A percentile compares a stretch with the other conserved stretches of the same genome.
These are phyloP conservation scores for Buxus sempervirens DNA, from an alignment of 164 flowering plant species.

Conservation along the genomic window DNA sequence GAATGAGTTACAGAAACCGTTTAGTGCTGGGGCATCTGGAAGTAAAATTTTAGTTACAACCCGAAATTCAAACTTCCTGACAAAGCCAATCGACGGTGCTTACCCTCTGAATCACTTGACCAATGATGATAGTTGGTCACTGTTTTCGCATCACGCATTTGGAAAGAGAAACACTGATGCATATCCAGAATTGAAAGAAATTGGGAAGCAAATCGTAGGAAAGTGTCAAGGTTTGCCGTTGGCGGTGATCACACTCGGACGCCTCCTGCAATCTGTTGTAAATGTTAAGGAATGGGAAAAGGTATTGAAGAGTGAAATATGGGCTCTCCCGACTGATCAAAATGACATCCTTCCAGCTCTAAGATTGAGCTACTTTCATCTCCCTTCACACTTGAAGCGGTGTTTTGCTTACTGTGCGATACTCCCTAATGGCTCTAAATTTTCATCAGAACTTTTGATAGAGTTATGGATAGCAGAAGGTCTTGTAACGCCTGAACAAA, in stretches of 20 bases:
- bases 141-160: conserved; percentile 27
- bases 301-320: conserved; percentile 15
- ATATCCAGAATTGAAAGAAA: background rate
- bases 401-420: conserved; percentile 32
- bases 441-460: conserved; percentile 5
- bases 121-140: conserved; percentile 21
- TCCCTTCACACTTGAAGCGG: conserved; percentile 22
- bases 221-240: conserved; percentile 35
- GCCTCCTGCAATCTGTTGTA: conserved; percentile 11
- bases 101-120: conserved; percentile 10
- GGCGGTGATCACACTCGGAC: conserved; percentile 22
- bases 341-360: conserved; percentile 15
- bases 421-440: conserved; percentile 19
- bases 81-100: background rate
- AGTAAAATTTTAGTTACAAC: conserved; percentile 33
- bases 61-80: conserved; percentile 17
- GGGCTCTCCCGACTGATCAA: conserved; percentile 6
- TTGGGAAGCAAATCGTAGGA: conserved; percentile 21
- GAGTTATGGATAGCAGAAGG: conserved; percentile 31
- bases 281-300: conserved; percentile 17
- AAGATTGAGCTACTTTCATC: conserved; percentile 21
- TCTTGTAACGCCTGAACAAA: conserved; percentile 6
- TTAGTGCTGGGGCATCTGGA: conserved; percentile 20
- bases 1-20: conserved; percentile 16
- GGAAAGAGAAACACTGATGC: background rate